phyloP scores from a whole-genome alignment of 148 eudicot genomes.

The Vaccinium vitisidaea region DNA sequence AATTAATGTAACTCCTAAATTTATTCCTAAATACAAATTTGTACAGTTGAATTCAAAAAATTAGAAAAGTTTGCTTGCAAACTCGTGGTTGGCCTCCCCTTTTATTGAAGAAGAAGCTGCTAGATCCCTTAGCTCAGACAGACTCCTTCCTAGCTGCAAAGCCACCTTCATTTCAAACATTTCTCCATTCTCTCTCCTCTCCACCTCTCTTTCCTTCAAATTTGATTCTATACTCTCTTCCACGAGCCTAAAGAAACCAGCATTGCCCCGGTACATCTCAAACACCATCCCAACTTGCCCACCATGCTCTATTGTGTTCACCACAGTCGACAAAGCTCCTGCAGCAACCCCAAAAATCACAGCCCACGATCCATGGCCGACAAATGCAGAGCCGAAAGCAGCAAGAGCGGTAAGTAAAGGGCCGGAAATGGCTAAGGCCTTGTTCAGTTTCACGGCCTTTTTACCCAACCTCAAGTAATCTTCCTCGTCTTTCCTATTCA shows the following conservation, averaged over 20 bases:
- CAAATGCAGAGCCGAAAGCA: conserved; percentile 44
- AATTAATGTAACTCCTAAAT: too few species aligned
- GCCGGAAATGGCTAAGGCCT: conserved; percentile 47
- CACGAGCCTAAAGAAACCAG: conserved; percentile 29
- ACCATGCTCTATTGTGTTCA: conserved; percentile 24
- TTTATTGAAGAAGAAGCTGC: conserved; percentile 33
- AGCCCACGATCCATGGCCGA: conserved; percentile 14
- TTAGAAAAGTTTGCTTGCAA: conserved; percentile 72
- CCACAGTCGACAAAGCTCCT: conserved; percentile 28
- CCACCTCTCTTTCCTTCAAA: conserved; percentile 30
- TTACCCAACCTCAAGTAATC: conserved; percentile 60
- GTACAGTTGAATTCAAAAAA: background rate
- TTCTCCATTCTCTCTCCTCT: conserved; percentile 54
- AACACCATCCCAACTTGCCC: conserved; percentile 58
- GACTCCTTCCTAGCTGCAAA: conserved; percentile 60
- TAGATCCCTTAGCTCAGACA: conserved; percentile 50
- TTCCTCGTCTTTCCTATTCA: conserved; percentile 44
- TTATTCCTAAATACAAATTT: too few species aligned
- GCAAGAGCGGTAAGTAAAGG: conserved; percentile 57
- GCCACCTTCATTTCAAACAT: conserved; percentile 68
- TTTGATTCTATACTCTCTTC: conserved; percentile 33
- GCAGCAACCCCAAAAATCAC: conserved; percentile 21
- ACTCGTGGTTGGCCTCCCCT: conserved; percentile 40
- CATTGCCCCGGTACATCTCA: conserved; percentile 54
- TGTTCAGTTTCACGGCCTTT: conserved; percentile 57